phyloP scores from a whole-genome alignment of 2,329 filamentous ascomycete genomes.

The Aureobasidium sp. region DNA sequence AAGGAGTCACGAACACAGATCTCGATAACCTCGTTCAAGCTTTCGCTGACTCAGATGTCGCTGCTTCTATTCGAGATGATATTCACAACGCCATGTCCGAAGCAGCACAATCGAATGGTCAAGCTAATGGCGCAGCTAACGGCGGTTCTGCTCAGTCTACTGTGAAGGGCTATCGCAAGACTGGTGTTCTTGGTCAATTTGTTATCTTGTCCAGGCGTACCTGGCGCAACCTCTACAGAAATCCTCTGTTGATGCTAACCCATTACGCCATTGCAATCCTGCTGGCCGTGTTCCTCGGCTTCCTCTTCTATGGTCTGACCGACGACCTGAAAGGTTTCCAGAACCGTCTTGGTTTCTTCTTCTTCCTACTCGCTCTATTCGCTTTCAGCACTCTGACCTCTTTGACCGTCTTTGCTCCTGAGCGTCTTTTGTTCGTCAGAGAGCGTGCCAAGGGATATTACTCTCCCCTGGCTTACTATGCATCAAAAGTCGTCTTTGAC shows the following conservation, averaged over 20 bases:
- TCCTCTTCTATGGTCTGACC: constrained; percentile 90
- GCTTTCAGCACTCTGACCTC: constrained; percentile 95
- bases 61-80: constrained; percentile 65
- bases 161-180: constrained; percentile 73
- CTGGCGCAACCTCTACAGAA: constrained; percentile 95
- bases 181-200: constrained; percentile 77
- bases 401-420: constrained; percentile 85
- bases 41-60: constrained; percentile 73
- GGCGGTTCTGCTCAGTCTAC: constrained; percentile 40
- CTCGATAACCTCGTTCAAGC: constrained; percentile 73
- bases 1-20: constrained; percentile 57
- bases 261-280: constrained; percentile 97
- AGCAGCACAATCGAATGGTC: constrained; percentile 51
- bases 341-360: constrained; percentile 92
- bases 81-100: constrained; percentile 63
- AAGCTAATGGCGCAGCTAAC: constrained; percentile 43
- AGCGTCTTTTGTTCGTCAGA: constrained; percentile 82
- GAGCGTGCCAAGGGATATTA: constrained; percentile 98
- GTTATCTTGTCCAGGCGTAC: constrained; percentile 81
- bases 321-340: constrained; percentile 97
- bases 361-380: constrained; percentile 92
- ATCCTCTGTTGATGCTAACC: constrained; percentile 96
- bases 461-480: constrained; percentile 85
- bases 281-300: constrained; percentile 87
- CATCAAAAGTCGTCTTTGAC: constrained; percentile 96